phyloP scores from a whole-genome alignment of 768 basidiomycete species.

The Lactifluus echinatus region DNA sequence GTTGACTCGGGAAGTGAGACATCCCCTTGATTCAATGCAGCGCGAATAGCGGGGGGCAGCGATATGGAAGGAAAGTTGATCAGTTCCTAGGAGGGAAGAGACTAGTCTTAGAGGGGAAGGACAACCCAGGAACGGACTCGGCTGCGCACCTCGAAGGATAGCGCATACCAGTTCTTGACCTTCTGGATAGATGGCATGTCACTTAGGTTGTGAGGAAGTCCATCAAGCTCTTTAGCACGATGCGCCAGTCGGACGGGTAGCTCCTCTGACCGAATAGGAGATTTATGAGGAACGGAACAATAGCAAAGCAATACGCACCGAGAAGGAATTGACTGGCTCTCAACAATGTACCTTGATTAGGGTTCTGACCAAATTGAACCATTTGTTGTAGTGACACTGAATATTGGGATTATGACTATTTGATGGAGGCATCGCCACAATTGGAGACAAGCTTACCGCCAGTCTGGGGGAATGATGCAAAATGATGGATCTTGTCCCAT shows the following conservation, averaged over 20 bases:
- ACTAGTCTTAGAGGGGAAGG: constrained; percentile 6
- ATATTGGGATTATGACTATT: not conserved
- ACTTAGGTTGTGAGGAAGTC: constrained; percentile 84
- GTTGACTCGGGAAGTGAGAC: constrained; percentile 56
- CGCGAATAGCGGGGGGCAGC: constrained; percentile 57
- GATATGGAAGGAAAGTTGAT: constrained; percentile 75
- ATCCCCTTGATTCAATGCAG: constrained; percentile 47
- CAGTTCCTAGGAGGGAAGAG: constrained; percentile 57
- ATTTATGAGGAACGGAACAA: not conserved
- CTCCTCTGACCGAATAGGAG: constrained; percentile 52
- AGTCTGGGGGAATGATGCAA: constrained; percentile 87
- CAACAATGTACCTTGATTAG: constrained; percentile 88
- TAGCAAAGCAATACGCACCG: constrained; percentile 38
- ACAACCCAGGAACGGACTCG: not conserved
- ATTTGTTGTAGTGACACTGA: constrained; percentile 94
- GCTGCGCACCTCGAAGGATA: constrained; percentile 82
- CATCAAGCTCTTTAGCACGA: constrained; percentile 91
- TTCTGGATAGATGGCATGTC: constrained; percentile 89
- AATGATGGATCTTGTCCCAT: constrained; percentile 89
- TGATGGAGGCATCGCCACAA: not conserved
- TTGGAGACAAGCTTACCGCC: constrained; percentile 47
- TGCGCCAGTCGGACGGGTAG: constrained; percentile 92
- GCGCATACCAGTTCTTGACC: constrained; percentile 98
- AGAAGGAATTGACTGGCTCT: constrained; percentile 84
- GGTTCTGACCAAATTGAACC: constrained; percentile 96